Evolutionary conservation across 2,329 filamentous ascomycete species (phyloP).

Genomic region (Chrysoporthe cubensis): DNA sequence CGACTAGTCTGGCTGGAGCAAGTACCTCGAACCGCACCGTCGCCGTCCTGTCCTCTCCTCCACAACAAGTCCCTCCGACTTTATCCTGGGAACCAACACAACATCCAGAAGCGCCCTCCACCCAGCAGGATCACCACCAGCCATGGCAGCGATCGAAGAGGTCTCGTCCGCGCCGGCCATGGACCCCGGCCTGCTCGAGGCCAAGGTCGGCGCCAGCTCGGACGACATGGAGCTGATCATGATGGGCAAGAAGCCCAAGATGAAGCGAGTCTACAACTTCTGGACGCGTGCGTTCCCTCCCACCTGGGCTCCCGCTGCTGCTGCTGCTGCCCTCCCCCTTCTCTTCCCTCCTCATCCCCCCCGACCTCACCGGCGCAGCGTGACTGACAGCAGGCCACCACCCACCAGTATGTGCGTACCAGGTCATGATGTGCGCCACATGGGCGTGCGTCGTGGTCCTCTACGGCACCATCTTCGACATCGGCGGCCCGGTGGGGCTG

Average conservation of each 20-base stretch:
- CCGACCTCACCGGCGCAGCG: background rate
- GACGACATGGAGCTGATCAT: slow-evolving; percentile 11
- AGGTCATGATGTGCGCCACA: slow-evolving; percentile 14
- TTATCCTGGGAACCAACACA: background rate
- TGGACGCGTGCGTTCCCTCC: background rate
- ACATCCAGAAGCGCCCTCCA: background rate
- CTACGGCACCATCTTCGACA: slow-evolving; percentile 11
- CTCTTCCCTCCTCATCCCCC: too few species aligned
- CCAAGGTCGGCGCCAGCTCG: background rate
- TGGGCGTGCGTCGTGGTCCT: slow-evolving; percentile 13
- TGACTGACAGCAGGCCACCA: background rate
- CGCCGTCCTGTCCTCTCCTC: background rate
- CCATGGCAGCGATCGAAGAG: slow-evolving; percentile 1
- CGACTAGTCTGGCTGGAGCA: too few species aligned
- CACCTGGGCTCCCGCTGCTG: background rate
- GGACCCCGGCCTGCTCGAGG: slow-evolving; percentile 8
- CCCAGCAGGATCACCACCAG: background rate
- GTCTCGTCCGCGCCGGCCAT: background rate
- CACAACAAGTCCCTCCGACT: background rate
- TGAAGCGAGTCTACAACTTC: slow-evolving; percentile 15
- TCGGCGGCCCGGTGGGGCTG: slow-evolving; percentile 10
- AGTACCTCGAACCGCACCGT: too few species aligned
- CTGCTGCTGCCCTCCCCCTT: too few species aligned
- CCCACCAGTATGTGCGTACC: slow-evolving; percentile 7
- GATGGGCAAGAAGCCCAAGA: slow-evolving; percentile 10